Base-by-base conservation (phyloP, 2,329 filamentous ascomycete genomes). In the Exserohilum turcica region DNA sequence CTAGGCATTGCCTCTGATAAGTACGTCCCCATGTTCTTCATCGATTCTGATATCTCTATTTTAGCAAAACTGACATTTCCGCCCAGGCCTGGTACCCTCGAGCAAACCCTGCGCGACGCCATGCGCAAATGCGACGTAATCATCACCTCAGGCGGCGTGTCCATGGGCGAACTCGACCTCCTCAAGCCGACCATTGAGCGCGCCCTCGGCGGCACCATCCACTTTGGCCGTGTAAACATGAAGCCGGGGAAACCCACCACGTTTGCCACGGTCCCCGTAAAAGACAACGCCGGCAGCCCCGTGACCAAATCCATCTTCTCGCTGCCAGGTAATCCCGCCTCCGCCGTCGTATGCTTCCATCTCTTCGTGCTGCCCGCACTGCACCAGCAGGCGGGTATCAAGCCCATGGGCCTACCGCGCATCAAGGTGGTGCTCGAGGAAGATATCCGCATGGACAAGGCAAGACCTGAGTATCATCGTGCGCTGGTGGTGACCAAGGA, bases 221-320 rank as follows among this genome's bases (percentile, higher is more conserved):
- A 97, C 75, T 99, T 99, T 65, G 94, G 94, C 19, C 88, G 94
- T 3, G 94, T 99, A 2, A 85, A 88, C 48, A 97, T 99, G 94
- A 99, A 99, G 78, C 94, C 94, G 0, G 94, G 94, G 4, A 99
- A 97, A 76, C 94, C 94, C 2, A 97, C 92, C 0, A 99, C 94
- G 0, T 99, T 99, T 73, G 94, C 94, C 2, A 97, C 91, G 0
- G 83, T 97, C 0, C 87, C 90, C 0, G 78, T 83, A 68, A 87
- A 87, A 50, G 68, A 72, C 40, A 63, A 64, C 12, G 84, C 86
- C 16, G 63, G 65, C 0, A 78, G 83, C 35, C 82, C 86, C 39
- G 74, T 85, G 19, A 78, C 77, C 1, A 92, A 90, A 69, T 82
- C 88, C 52, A 85, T 99, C 60, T 99, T 99, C 76, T 90, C 91